Evolutionary conservation across 495 filamentous ascomycete species (phyloP).

Genomic region (Xylaria scruposa): DNA sequence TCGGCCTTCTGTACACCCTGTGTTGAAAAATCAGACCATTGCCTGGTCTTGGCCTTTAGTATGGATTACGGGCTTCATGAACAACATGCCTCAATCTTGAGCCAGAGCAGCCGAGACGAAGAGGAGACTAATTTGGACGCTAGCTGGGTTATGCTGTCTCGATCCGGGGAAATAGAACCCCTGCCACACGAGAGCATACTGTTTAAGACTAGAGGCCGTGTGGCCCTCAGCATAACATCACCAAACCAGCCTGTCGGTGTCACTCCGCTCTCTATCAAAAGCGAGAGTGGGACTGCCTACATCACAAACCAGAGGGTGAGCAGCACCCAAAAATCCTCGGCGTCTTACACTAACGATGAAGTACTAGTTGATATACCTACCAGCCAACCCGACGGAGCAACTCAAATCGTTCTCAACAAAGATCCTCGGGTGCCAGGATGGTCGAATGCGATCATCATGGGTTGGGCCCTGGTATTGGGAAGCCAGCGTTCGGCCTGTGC

Average conservation of each 20-base stretch:
- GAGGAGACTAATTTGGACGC: constrained; percentile 54
- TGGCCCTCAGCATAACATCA: constrained; percentile 52
- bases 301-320: constrained; percentile 91
- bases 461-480: constrained; percentile 97
- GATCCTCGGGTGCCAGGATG: constrained; percentile 83
- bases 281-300: constrained; percentile 63
- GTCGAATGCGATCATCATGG: constrained; percentile 88
- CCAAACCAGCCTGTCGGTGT: constrained; percentile 51
- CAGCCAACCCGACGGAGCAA: constrained; percentile 66
- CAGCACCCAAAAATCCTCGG: not conserved
- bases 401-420: constrained; percentile 91
- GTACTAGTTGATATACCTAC: constrained; percentile 85
- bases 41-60: constrained; percentile 26
- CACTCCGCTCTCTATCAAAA: constrained; percentile 54
- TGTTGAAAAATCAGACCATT: constrained; percentile 23
- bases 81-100: constrained; percentile 48
- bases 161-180: constrained; percentile 57
- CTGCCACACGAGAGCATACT: constrained; percentile 56
- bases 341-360: constrained; percentile 22
- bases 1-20: constrained; percentile 33
- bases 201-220: constrained; percentile 51
- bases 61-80: constrained; percentile 57
- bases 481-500: constrained; percentile 76
- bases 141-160: constrained; percentile 61
- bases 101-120: constrained; percentile 41